Conservation (phyloP, 345 rosid genomes). For the Pistacia integerrima region DNA sequence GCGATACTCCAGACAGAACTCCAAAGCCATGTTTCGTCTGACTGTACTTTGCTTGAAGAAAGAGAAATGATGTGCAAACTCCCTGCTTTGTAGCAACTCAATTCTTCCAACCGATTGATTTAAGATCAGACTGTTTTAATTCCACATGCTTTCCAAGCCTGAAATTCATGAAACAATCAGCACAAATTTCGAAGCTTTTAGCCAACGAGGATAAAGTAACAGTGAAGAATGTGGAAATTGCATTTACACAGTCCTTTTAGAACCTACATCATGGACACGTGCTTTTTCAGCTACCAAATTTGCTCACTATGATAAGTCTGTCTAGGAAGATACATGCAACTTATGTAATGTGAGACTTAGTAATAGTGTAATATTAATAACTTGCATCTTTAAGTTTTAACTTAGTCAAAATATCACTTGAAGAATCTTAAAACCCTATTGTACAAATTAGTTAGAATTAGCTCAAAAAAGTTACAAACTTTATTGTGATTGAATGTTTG, state of each 20-base stretch:
- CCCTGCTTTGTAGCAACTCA: not conserved
- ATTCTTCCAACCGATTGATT: slow-evolving; percentile 74
- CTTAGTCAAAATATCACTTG: not conserved
- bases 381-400: not conserved
- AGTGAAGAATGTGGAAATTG: not conserved
- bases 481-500: not conserved
- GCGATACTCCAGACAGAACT: not conserved
- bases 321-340: not conserved
- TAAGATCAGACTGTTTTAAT: slow-evolving; percentile 64
- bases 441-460: not conserved
- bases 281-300: not conserved
- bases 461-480: not conserved
- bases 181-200: not conserved
- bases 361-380: no score
- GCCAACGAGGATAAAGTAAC: not conserved
- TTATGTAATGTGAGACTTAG: not conserved
- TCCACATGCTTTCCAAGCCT: slow-evolving; percentile 82
- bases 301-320: not conserved
- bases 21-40: not conserved
- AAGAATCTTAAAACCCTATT: not conserved
- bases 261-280: not conserved
- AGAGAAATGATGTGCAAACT: not conserved
- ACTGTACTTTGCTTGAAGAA: not conserved
- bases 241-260: not conserved
- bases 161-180: slow-evolving; percentile 21